Conservation (phyloP, 495 filamentous ascomycete species). For the Neurospora sp. region DNA sequence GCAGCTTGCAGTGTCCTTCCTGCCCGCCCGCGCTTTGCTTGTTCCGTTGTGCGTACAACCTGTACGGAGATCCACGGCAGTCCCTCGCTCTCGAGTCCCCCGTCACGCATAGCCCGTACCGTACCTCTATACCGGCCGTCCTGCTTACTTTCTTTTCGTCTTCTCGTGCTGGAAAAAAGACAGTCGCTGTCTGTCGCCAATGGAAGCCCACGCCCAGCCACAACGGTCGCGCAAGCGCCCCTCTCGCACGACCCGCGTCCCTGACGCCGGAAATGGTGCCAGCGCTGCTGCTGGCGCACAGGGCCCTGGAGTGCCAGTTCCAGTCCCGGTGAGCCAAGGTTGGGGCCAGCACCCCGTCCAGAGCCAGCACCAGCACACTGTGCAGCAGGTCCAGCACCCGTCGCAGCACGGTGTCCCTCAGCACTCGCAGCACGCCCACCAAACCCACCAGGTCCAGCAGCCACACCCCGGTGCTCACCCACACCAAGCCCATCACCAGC, state of each 20-base stretch:
- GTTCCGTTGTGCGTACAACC: background rate
- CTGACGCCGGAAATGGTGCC: constrained; percentile 21
- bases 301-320: background rate
- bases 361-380: constrained; percentile 12
- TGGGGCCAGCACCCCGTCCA: constrained; percentile 11
- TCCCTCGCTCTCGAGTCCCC: background rate
- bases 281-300: background rate
- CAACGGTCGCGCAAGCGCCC: constrained; percentile 19
- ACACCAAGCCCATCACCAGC: background rate
- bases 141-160: background rate
- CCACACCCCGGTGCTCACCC: constrained; percentile 7
- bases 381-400: background rate
- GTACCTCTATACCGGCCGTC: background rate
- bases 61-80: background rate
- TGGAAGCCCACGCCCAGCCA: constrained; percentile 20
- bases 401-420: background rate
- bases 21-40: background rate
- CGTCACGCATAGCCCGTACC: background rate
- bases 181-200: background rate
- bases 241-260: constrained; percentile 12
- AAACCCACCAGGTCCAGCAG: constrained; percentile 3
- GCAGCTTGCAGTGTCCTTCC: background rate
- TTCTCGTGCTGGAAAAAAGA: background rate
- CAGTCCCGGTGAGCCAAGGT: constrained; percentile 9
- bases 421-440: constrained; percentile 1